Base-by-base conservation (phyloP, 768 basidiomycete genomes). In the Myochromella boudieri region DNA sequence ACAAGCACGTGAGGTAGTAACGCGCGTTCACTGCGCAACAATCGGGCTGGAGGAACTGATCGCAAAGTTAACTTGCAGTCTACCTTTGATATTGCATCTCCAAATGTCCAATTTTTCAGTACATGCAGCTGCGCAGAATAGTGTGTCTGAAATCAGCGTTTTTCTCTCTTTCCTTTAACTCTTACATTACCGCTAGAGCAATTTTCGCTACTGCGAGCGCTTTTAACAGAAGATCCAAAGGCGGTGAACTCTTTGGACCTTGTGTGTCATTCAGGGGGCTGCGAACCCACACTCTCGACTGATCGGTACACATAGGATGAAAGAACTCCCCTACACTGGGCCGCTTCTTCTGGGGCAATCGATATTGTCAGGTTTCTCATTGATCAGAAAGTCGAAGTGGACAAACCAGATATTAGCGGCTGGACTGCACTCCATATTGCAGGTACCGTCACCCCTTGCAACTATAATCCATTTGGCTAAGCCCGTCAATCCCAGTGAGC, bases 351-450 rank as follows among this genome's bases (percentile, higher is more conserved):
- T 15, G 89, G 87, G 41, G 77, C 84, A 31, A 62, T 80, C 45
- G 86, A 88, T 44, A 81, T 89, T 51, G 75, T 62, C 22, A 71
- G 77, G 44, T 87, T 81, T 63, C 72, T 93, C 54, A 70, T 91
- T 47, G 84, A 83, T 65, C 80, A 82, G 55, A 74, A 79, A 49
- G 84, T 84, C 20, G 82, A 87, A 50, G 76, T 89, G 32, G 78
- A 87, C 65, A 77, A 76, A 56, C 61, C 66, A 15, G 90, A 92
- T 64, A 74, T 61, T 46, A 74, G 75, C 52, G 81, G 87, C 36
- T 93, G 91, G 90, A 82, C 86, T 10, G 71, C 90, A 20, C 72
- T 93, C 26, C 89, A 91, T 60, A 88, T 89, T 50, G 83, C 90
- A 49, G 83, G 90, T 85, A 61, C 14, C 44, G 25, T 25, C 27